Percentiles rank a stretch among this genome's conserved stretches.
These are phyloP conservation scores for Cytauxzoon felis DNA, from an alignment of 169 alveolate genomes.

Conservation along the genomic window DNA sequence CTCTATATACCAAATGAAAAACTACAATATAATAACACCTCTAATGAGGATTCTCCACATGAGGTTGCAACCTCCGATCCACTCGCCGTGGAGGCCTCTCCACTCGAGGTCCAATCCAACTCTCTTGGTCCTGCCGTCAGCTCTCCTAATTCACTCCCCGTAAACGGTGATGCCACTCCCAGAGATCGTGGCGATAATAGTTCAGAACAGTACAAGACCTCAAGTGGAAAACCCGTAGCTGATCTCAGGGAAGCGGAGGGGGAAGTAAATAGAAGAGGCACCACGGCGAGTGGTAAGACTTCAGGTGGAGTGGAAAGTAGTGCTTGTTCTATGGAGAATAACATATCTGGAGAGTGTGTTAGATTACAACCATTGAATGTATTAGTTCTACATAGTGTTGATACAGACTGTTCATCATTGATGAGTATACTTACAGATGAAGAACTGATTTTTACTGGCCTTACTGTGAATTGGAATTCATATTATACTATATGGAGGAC, in stretches of 20 bases:
- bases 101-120: too few species aligned
- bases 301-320: background rate
- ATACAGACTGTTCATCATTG: constrained; percentile 10
- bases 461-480: constrained; percentile 57
- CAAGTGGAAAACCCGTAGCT: background rate
- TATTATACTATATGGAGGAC: constrained; percentile 26
- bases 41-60: background rate
- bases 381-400: constrained; percentile 44
- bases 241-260: background rate
- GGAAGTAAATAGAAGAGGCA: too few species aligned
- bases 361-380: constrained; percentile 23
- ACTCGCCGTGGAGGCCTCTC: too few species aligned
- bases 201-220: background rate
- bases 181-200: background rate
- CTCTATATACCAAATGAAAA: constrained; percentile 38
- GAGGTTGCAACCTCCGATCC: background rate
- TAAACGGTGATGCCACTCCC: background rate
- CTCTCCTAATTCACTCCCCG: background rate
- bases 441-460: too few species aligned
- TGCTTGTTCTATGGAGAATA: background rate
- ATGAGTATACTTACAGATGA: constrained; percentile 4
- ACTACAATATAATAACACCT: too few species aligned
- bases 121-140: background rate
- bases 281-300: too few species aligned
- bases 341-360: too few species aligned